These are phyloP conservation scores for Cryptococcus hybrid DNA, from an alignment of 1,284 basidiomycete genomes.

Conservation along the genomic window DNA sequence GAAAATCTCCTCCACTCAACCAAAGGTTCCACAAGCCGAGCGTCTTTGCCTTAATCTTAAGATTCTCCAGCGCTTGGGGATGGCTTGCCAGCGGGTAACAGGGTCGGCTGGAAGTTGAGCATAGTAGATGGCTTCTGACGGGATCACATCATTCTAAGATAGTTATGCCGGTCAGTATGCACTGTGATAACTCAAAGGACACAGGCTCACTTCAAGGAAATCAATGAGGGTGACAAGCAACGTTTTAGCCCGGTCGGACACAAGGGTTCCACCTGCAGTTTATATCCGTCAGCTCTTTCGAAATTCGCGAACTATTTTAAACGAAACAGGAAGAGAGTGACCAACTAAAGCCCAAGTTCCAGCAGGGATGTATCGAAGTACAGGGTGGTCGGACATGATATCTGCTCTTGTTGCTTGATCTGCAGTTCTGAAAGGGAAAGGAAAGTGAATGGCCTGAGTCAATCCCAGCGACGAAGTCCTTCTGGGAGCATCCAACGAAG, in stretches of 20 bases:
- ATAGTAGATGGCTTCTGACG: slow-evolving; percentile 73
- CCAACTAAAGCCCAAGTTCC: slow-evolving; percentile 20
- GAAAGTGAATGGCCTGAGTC: no score
- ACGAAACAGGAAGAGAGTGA: neutral
- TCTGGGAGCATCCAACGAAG: no score
- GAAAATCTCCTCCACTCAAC: slow-evolving; percentile 90
- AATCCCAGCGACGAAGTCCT: no score
- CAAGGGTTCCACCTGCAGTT: slow-evolving; percentile 77
- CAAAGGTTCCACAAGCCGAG: slow-evolving; percentile 97
- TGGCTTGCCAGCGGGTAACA: slow-evolving; percentile 72
- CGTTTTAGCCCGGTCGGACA: slow-evolving; percentile 84
- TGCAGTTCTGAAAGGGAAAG: no score
- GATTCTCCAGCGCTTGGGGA: slow-evolving; percentile 74
- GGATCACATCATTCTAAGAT: slow-evolving; percentile 72
- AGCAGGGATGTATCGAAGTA: slow-evolving; percentile 14
- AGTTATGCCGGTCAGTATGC: neutral
- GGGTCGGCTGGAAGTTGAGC: slow-evolving; percentile 79
- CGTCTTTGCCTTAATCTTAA: slow-evolving; percentile 84
- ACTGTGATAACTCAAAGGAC: neutral
- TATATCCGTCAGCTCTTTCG: neutral
- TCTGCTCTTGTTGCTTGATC: no score
- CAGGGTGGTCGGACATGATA: slow-evolving; percentile 13
- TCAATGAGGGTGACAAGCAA: slow-evolving; percentile 76
- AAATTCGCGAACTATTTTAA: neutral
- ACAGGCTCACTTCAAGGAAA: slow-evolving; percentile 72